These are phyloP conservation scores for Biancaea sappan DNA, from an alignment of 306 rosid genomes.

Conservation along the genomic window DNA sequence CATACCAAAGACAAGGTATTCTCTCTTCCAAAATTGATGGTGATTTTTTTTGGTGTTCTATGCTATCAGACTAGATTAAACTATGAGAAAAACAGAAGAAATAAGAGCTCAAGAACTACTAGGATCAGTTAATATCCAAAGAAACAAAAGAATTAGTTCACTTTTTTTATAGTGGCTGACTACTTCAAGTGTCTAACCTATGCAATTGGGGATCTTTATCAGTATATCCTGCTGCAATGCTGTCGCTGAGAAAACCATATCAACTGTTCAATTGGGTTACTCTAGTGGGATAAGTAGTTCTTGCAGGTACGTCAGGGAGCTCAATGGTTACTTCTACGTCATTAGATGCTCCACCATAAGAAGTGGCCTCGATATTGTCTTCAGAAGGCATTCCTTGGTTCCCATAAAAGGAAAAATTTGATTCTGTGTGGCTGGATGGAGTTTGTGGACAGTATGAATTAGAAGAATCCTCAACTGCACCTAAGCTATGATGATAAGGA, in stretches of 20 bases:
- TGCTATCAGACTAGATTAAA: background rate
- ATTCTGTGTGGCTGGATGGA: constrained; percentile 13
- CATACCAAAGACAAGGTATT: constrained; percentile 25
- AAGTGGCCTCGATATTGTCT: background rate
- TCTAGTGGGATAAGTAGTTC: background rate
- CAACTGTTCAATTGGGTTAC: background rate
- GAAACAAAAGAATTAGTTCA: background rate
- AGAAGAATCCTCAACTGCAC: constrained; percentile 16
- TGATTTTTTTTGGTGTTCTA: background rate
- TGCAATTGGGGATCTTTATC: background rate
- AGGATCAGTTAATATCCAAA: background rate
- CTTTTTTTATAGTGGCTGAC: background rate
- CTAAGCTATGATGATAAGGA: background rate
- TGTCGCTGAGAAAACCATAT: background rate
- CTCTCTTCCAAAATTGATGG: constrained; percentile 20
- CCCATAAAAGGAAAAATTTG: background rate
- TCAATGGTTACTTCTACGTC: background rate
- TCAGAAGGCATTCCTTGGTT: constrained; percentile 3
- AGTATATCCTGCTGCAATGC: background rate
- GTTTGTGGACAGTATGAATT: constrained; percentile 21
- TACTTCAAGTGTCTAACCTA: background rate
- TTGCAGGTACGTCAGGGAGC: background rate
- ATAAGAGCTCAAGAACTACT: background rate
- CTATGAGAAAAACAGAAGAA: background rate
- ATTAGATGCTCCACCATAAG: background rate